A percentile compares a stretch with the other conserved stretches of the same genome.
These are phyloP conservation scores for Epicoccum nigrum DNA, from an alignment of 2,329 filamentous ascomycete genomes.

Conservation along the genomic window DNA sequence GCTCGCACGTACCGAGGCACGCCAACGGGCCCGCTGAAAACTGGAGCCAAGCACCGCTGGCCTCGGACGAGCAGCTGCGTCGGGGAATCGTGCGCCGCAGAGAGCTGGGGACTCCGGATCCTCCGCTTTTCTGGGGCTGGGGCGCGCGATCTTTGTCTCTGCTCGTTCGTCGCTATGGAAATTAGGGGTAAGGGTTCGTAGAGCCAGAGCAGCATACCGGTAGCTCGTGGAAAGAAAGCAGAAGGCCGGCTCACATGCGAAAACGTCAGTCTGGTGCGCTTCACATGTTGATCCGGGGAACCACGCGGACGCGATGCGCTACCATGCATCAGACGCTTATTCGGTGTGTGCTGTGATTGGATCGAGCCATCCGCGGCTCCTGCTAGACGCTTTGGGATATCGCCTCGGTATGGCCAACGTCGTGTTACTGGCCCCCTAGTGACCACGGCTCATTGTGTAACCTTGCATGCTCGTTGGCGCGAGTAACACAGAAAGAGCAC, in stretches of 20 bases:
- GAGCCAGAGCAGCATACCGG: too few species aligned
- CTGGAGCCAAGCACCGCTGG: conserved; percentile 6
- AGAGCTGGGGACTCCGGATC: conserved; percentile 13
- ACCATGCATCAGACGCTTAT: conserved; percentile 21
- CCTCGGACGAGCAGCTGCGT: conserved; percentile 8
- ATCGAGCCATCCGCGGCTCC: neutral
- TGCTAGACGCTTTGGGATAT: neutral
- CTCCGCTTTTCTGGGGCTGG: conserved; percentile 13
- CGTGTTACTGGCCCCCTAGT: neutral
- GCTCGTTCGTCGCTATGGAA: too few species aligned
- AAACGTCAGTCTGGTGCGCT: conserved; percentile 10
- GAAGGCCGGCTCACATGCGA: conserved; percentile 14
- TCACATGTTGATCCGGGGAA: conserved; percentile 24
- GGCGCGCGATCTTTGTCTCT: too few species aligned
- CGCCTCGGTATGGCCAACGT: conserved; percentile 11
- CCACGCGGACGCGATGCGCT: conserved; percentile 21
- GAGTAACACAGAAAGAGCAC: too few species aligned
- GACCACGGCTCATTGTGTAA: too few species aligned
- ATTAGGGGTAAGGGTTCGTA: too few species aligned
- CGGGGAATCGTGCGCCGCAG: conserved; percentile 7
- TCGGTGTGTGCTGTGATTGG: conserved; percentile 18
- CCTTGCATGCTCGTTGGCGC: too few species aligned
- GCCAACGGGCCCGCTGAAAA: conserved; percentile 3
- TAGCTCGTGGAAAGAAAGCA: neutral
- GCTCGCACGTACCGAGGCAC: conserved; percentile 15